Conservation (phyloP, 257 asterid species). For the Solanum bukasovii region DNA sequence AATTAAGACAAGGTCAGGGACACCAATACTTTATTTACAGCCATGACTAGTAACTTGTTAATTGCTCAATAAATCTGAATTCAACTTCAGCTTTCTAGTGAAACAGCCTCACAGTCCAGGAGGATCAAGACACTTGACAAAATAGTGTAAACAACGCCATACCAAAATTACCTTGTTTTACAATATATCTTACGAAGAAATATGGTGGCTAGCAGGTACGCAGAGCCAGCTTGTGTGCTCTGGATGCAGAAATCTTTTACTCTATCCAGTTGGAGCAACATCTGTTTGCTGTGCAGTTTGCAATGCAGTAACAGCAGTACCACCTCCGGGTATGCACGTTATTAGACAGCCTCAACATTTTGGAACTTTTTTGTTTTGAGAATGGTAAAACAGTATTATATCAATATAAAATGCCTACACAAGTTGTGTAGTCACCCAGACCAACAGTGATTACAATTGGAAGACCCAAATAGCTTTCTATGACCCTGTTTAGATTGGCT, state of each 20-base stretch:
- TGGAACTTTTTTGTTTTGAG: neutral
- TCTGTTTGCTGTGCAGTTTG: conserved; percentile 52
- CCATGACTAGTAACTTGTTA: neutral
- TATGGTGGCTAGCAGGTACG: conserved; percentile 20
- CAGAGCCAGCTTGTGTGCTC: conserved; percentile 54
- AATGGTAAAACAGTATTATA: neutral
- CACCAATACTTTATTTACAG: neutral
- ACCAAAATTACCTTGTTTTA: neutral
- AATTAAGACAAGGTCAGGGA: neutral
- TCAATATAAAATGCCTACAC: neutral
- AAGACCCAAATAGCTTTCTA: neutral
- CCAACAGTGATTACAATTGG: neutral
- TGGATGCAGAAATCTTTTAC: conserved; percentile 43
- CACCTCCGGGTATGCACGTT: conserved; percentile 33
- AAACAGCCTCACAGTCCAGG: neutral
- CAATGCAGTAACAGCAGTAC: conserved; percentile 45
- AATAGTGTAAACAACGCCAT: neutral
- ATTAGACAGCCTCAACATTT: neutral
- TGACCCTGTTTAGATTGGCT: neutral
- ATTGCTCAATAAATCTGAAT: neutral
- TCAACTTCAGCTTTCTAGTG: neutral
- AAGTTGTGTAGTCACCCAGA: neutral
- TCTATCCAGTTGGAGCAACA: conserved; percentile 52
- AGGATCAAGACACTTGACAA: neutral
- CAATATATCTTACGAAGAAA: neutral